Percentiles rank a stretch among this genome's conserved stretches.
Evolutionary conservation across 225 moss, liverwort and hornwort genomes (phyloP).

Genomic region (Asterella californica): DNA sequence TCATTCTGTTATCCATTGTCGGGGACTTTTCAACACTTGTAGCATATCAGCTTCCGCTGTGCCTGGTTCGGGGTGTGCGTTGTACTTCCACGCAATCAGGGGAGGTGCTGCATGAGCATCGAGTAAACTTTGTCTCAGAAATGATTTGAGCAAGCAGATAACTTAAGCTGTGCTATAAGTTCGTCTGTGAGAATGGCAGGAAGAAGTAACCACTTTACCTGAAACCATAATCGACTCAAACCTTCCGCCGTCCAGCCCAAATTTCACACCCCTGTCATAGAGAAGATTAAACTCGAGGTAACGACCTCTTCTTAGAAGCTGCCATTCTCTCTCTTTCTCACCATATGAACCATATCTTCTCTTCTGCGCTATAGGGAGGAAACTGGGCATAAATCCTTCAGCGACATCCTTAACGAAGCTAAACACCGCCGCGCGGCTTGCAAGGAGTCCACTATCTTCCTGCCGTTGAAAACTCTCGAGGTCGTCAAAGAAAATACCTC

Average conservation of each 20-base stretch:
- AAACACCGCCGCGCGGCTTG: conserved; percentile 37
- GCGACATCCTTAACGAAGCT: conserved; percentile 72
- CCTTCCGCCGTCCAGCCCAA: conserved; percentile 81
- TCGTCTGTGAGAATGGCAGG: background rate
- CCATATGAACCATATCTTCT: conserved; percentile 52
- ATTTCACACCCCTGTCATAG: conserved; percentile 85
- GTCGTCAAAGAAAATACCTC: conserved; percentile 95
- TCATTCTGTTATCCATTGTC: conserved; percentile 4
- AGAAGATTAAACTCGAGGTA: conserved; percentile 90
- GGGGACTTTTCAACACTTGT: conserved; percentile 16
- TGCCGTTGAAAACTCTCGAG: conserved; percentile 36
- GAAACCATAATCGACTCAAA: conserved; percentile 97
- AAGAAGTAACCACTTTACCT: conserved; percentile 33
- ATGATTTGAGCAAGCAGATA: background rate
- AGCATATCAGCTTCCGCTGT: conserved; percentile 39
- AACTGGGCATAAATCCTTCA: conserved; percentile 89
- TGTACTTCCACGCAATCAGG: conserved; percentile 73
- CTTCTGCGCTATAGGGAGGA: conserved; percentile 57
- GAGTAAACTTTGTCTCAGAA: background rate
- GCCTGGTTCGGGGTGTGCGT: conserved; percentile 43
- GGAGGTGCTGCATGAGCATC: conserved; percentile 61
- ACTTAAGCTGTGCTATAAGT: background rate
- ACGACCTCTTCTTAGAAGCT: conserved; percentile 70
- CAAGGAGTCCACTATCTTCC: conserved; percentile 24
- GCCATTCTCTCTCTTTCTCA: conserved; percentile 74